A percentile compares a stretch with the other conserved stretches of the same genome.
Evolutionary conservation across 2,329 filamentous ascomycete species (phyloP).

Genomic region (Neophaeococcomyces mojaviensis): DNA sequence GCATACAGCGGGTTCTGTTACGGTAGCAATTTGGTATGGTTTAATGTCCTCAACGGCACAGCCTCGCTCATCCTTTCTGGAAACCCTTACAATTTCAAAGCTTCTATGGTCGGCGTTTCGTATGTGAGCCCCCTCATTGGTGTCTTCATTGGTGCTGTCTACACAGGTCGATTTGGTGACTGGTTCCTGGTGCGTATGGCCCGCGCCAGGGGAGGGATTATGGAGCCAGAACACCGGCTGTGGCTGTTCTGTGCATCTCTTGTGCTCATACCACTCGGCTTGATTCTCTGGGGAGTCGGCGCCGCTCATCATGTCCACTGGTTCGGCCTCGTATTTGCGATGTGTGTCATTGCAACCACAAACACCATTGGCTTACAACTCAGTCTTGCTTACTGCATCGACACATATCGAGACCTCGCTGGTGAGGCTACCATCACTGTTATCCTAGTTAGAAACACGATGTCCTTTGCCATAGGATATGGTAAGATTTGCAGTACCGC

Average conservation of each 20-base stretch:
- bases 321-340: slow-evolving; percentile 43
- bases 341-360: slow-evolving; percentile 39
- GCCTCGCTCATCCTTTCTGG: slow-evolving; percentile 32
- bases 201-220: slow-evolving; percentile 22
- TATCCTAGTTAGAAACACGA: slow-evolving; percentile 44
- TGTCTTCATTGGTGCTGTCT: slow-evolving; percentile 11
- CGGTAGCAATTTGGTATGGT: slow-evolving; percentile 34
- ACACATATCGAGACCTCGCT: slow-evolving; percentile 41
- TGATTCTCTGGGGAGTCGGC: slow-evolving; percentile 47
- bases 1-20: slow-evolving; percentile 35
- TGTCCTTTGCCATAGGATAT: slow-evolving; percentile 45
- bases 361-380: slow-evolving; percentile 40
- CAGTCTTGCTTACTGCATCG: slow-evolving; percentile 41
- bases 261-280: slow-evolving; percentile 37
- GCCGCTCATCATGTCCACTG: slow-evolving; percentile 43
- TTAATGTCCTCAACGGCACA: slow-evolving; percentile 38
- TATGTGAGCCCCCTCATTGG: slow-evolving; percentile 28
- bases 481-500: no score
- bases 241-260: slow-evolving; percentile 26
- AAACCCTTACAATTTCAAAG: slow-evolving; percentile 32
- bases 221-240: slow-evolving; percentile 24
- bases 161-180: slow-evolving; percentile 23
- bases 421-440: slow-evolving; percentile 46
- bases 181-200: slow-evolving; percentile 23
- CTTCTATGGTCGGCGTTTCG: slow-evolving; percentile 32